Evolutionary conservation across 2,329 filamentous ascomycete genomes (phyloP).

Genomic region (Arthrinium phaeospermum): DNA sequence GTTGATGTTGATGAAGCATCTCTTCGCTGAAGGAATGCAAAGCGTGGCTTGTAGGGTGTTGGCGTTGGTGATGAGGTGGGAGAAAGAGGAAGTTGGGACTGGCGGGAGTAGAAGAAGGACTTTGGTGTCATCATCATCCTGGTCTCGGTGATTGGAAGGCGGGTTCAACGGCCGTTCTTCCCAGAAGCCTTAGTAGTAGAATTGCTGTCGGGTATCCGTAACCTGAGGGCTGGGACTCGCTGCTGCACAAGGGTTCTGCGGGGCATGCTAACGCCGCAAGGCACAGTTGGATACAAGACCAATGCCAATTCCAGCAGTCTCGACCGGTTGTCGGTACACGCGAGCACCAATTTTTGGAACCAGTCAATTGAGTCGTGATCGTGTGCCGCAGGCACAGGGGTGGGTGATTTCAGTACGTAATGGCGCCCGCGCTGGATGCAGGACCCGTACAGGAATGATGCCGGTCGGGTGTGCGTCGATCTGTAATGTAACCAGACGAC

Average conservation of each 20-base stretch:
- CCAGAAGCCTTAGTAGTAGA: conserved; percentile 12
- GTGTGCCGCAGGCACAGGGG: conserved; percentile 3
- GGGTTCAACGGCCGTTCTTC: conserved; percentile 9
- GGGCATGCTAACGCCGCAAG: conserved; percentile 12
- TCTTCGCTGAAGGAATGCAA: conserved; percentile 30
- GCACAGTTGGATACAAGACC: conserved; percentile 8
- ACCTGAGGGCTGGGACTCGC: conserved; percentile 14
- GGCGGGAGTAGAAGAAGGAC: conserved; percentile 45
- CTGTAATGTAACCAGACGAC: conserved; percentile 11
- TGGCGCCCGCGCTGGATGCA: conserved; percentile 15
- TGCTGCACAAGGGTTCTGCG: conserved; percentile 11
- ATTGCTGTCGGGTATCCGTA: conserved; percentile 3
- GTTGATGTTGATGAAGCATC: conserved; percentile 22
- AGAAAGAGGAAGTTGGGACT: conserved; percentile 32
- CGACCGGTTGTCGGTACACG: conserved; percentile 1
- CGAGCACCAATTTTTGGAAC: conserved; percentile 2
- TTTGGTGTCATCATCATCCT: conserved; percentile 46
- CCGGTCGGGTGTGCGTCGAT: conserved; percentile 13
- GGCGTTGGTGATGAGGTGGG: conserved; percentile 24
- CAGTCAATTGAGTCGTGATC: conserved; percentile 16
- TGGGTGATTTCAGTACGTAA: conserved; percentile 10
- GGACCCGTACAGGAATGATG: conserved; percentile 18
- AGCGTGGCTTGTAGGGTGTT: conserved; percentile 19
- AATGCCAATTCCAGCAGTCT: conserved; percentile 4
- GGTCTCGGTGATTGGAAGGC: conserved; percentile 10